These are phyloP conservation scores for Wickerhamomyces bisporus DNA, from an alignment of 805 yeast genomes.

Conservation along the genomic window DNA sequence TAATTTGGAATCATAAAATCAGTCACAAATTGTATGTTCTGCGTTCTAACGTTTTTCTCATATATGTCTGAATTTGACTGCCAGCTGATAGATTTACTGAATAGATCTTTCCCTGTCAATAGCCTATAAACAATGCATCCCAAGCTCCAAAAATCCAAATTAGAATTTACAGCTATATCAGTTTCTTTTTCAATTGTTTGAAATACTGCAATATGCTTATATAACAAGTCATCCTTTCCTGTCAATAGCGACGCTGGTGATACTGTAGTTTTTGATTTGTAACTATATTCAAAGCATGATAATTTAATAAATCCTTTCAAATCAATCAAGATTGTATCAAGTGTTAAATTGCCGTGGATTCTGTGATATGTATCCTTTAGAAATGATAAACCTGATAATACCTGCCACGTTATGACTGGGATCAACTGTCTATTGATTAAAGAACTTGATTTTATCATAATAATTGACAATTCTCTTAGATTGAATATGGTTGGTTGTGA, in stretches of 20 bases:
- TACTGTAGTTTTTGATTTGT: background rate
- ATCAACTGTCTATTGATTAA: background rate
- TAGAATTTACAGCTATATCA: background rate
- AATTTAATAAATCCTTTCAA: constrained; percentile 8
- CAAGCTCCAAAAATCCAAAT: constrained; percentile 9
- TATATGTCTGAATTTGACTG: background rate
- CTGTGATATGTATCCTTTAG: background rate
- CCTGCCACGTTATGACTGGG: background rate
- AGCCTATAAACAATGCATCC: constrained; percentile 10
- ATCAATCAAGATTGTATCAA: constrained; percentile 6
- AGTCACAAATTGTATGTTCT: background rate
- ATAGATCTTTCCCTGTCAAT: constrained; percentile 2
- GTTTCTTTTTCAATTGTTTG: constrained; percentile 1
- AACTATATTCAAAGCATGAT: constrained; percentile 7
- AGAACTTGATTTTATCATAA: background rate
- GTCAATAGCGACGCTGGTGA: background rate
- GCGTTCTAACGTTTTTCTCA: background rate
- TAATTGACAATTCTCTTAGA: background rate
- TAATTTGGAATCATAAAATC: background rate
- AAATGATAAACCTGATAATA: constrained; percentile 6
- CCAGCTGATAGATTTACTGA: background rate
- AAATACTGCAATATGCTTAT: constrained; percentile 6
- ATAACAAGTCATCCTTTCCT: background rate
- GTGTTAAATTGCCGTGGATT: constrained; percentile 13
- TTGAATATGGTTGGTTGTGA: background rate